Evolutionary conservation across 2,329 filamentous ascomycete species (phyloP).

Genomic region (Arthrobotrys sphaeroides): DNA sequence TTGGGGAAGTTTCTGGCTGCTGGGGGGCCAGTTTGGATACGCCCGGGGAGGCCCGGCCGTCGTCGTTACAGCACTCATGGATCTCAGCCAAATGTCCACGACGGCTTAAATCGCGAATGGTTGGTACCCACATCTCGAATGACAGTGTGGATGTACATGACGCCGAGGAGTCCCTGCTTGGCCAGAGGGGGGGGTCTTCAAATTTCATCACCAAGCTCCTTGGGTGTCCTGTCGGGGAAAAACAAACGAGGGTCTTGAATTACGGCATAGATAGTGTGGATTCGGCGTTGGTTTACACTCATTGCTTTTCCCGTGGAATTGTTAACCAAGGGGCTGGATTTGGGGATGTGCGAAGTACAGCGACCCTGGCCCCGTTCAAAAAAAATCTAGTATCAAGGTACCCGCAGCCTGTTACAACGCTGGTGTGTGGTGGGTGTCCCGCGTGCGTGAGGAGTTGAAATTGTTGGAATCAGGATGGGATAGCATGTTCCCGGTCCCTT

Average conservation of each 20-base stretch:
- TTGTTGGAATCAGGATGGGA: conserved; percentile 31
- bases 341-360: conserved; percentile 5
- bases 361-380: conserved; percentile 7
- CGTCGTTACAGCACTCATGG: conserved; percentile 18
- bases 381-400: conserved; percentile 43
- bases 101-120: conserved; percentile 4
- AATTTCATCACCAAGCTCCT: not conserved
- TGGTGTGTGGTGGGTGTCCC: conserved; percentile 18
- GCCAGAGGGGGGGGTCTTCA: not conserved
- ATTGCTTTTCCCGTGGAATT: conserved; percentile 20
- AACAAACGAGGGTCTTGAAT: conserved; percentile 9
- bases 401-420: conserved; percentile 28
- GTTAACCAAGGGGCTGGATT: conserved; percentile 45
- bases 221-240: conserved; percentile 9
- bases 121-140: not conserved
- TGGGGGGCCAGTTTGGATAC: not conserved
- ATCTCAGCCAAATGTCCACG: not conserved
- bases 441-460: conserved; percentile 43
- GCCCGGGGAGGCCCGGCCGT: conserved; percentile 3
- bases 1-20: conserved; percentile 30
- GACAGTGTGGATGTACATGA: not conserved
- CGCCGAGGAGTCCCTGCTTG: conserved; percentile 29
- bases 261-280: conserved; percentile 26
- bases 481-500: not conserved
- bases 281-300: not conserved